A percentile compares a stretch with the other conserved stretches of the same genome.
phyloP scores from a whole-genome alignment of 768 basidiomycete species.

The Neoboletus magnificus region DNA sequence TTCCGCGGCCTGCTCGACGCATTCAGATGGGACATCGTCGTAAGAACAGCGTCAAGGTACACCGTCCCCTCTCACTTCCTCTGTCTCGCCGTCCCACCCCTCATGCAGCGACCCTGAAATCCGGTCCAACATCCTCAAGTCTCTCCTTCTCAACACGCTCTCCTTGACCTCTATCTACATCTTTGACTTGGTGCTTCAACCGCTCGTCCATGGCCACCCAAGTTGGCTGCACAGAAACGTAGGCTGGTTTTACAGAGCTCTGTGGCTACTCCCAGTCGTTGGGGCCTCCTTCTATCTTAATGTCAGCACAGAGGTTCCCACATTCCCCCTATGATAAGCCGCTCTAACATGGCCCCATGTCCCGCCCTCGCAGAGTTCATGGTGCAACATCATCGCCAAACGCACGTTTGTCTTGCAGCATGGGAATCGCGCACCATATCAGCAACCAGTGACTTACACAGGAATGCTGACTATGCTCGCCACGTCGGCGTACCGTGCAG shows the following conservation, averaged over 20 bases:
- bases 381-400: slow-evolving; percentile 75
- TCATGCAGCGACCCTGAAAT: slow-evolving; percentile 67
- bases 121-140: slow-evolving; percentile 71
- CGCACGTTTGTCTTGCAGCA: slow-evolving; percentile 70
- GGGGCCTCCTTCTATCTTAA: slow-evolving; percentile 79
- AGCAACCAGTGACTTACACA: slow-evolving; percentile 57
- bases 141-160: slow-evolving; percentile 65
- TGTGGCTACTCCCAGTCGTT: slow-evolving; percentile 80
- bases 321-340: slow-evolving; percentile 5
- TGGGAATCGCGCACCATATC: slow-evolving; percentile 53
- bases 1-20: slow-evolving; percentile 64
- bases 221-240: slow-evolving; percentile 71
- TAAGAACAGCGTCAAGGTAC: slow-evolving; percentile 58
- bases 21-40: slow-evolving; percentile 67
- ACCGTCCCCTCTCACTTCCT: slow-evolving; percentile 10
- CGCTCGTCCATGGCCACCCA: slow-evolving; percentile 58
- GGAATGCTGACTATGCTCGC: slow-evolving; percentile 73
- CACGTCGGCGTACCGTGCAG: slow-evolving; percentile 74
- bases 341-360: slow-evolving; percentile 9
- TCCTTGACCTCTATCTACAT: slow-evolving; percentile 70
- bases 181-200: slow-evolving; percentile 71
- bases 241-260: slow-evolving; percentile 68
- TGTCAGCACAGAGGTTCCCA: slow-evolving; percentile 42
- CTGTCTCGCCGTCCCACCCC: slow-evolving; percentile 8
- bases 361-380: slow-evolving; percentile 52